Conservation (phyloP, 1,284 basidiomycete species). For the Ceratobasidium sp. region DNA sequence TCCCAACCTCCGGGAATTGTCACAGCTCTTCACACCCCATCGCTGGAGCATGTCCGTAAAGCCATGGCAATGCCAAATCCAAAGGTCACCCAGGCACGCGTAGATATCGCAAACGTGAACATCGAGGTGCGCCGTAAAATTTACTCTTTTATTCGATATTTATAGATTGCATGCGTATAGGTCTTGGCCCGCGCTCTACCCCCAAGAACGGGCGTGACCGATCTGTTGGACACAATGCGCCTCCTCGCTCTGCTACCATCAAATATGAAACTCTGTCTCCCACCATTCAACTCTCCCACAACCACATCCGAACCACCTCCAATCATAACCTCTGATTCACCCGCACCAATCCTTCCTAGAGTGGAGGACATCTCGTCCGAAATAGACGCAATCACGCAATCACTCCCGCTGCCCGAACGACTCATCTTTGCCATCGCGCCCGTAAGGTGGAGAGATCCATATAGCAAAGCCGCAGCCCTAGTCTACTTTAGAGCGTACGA, state of each 20-base stretch:
- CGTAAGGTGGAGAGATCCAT: constrained; percentile 55
- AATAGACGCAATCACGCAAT: constrained; percentile 3
- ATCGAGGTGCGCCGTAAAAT: background rate
- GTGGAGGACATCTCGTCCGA: constrained; percentile 11
- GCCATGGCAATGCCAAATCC: constrained; percentile 56
- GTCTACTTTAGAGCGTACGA: constrained; percentile 52
- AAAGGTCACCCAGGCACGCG: constrained; percentile 48
- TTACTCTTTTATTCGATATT: background rate
- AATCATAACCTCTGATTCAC: constrained; percentile 3
- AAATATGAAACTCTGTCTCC: constrained; percentile 10
- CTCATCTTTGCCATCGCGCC: constrained; percentile 47
- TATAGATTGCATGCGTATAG: background rate
- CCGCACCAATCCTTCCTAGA: background rate
- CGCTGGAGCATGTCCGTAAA: constrained; percentile 48
- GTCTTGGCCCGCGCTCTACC: constrained; percentile 7
- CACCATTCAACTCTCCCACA: background rate
- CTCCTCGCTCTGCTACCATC: constrained; percentile 10
- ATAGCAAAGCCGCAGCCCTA: constrained; percentile 50
- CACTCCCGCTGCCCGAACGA: constrained; percentile 2
- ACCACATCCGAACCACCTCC: background rate
- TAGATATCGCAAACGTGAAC: constrained; percentile 37
- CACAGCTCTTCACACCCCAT: constrained; percentile 59
- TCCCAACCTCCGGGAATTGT: constrained; percentile 77
- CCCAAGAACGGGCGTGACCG: constrained; percentile 3
- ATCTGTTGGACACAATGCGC: constrained; percentile 27